Evolutionary conservation across 169 alveolate species (phyloP).

Genomic region (Sarcocystis neurona): DNA sequence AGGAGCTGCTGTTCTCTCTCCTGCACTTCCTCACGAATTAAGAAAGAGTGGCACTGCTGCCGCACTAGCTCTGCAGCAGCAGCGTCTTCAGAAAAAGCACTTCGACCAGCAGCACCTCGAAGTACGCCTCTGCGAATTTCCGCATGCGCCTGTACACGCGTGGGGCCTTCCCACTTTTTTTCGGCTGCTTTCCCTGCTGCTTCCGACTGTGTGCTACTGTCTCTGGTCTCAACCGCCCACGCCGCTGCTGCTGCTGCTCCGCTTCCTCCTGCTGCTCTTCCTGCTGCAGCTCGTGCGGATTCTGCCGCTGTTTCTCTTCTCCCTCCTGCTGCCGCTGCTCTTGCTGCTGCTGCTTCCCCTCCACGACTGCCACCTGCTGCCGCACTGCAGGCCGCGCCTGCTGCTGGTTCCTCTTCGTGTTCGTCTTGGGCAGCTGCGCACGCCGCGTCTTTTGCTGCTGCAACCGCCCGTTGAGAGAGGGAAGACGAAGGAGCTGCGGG

Average conservation of each 20-base stretch:
- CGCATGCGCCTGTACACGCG: too few relatives aligned
- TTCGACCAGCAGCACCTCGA: neutral
- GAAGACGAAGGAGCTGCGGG: too few relatives aligned
- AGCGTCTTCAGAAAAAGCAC: neutral
- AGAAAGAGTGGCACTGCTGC: conserved; percentile 18
- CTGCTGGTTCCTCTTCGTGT: neutral
- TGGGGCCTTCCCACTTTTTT: too few relatives aligned
- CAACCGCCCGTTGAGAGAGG: too few relatives aligned
- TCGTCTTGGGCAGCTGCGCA: too few relatives aligned
- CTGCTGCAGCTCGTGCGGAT: conserved; percentile 12
- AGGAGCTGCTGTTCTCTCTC: neutral
- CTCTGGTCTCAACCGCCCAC: too few relatives aligned
- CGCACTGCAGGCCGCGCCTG: neutral
- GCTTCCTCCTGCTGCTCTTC: neutral
- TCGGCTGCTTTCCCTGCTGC: too few relatives aligned
- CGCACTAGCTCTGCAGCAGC: conserved; percentile 5
- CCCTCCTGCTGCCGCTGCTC: neutral
- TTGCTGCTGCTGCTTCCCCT: neutral
- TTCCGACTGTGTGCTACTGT: too few relatives aligned
- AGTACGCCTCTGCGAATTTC: neutral
- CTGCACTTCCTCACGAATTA: conserved; percentile 26
- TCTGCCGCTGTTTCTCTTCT: conserved; percentile 16
- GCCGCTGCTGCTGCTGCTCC: neutral
- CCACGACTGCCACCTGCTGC: neutral
- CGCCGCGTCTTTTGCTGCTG: too few relatives aligned